Base-by-base conservation (phyloP, 2,329 filamentous ascomycete genomes). In the Aspergillus flavus region DNA sequence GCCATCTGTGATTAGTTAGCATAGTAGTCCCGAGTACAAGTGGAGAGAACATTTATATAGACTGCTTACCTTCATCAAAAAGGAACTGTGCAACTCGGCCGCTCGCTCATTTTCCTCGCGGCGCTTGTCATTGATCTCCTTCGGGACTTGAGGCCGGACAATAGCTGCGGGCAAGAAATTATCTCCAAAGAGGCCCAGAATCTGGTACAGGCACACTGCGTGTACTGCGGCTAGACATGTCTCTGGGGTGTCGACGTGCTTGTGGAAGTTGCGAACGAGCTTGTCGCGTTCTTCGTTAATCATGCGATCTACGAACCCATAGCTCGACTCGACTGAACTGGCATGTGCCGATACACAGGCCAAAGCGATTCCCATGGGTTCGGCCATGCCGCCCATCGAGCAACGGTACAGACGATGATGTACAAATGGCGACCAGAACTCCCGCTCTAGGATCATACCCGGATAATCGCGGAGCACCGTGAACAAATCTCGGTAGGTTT, bases 181-280 rank as follows among this genome's bases (percentile, higher is more conserved):
- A 6, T 64, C 60, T 12, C 65, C 65, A 43, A 68, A 62, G n/a
- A 68, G 30, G 1, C 65, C 65, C 19, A 66, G 39, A 12, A 66
- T 63, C 53, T 68, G 66, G 43, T 68, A 64, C 10, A 67, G 52
- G 19, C 66, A 68, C 11, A 68, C 60, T 6, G 65, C 65, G 52
- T 68, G 66, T 7, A 68, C 53, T 1, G 66, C 63, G 0, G 63
- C 65, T 5, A 68, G 60, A 41, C 65, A 68, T 12, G 61, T 65
- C 26, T 67, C 65, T 10, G 58, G 60, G 5, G 61, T 58, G 26
- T 61, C 56, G 12, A 62, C 56, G 28, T 64, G 63, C 1, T 34
- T 26, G 26, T 64, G 60, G 43, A 66, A 64, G 1, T 66, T 56
- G 21, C 64, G 62, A 10, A 64, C 58, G 6, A 66, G 56, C 52